Conservation (phyloP, 441 rosid genomes). For the Adansonia madagascariensis region DNA sequence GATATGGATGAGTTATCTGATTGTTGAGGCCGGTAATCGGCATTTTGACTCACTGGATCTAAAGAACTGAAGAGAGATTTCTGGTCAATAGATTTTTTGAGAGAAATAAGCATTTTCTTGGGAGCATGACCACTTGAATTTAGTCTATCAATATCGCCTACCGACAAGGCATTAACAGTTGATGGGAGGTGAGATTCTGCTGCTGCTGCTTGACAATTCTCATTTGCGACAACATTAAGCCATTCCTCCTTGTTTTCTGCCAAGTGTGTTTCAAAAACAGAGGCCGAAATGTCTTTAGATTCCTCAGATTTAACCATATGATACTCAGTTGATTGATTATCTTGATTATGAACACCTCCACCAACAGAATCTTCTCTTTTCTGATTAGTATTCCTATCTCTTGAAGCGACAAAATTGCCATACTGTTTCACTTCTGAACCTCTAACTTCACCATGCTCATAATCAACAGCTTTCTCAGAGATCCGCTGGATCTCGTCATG, state of each 20-base stretch:
- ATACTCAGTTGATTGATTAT: slow-evolving; percentile 25
- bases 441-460: slow-evolving; percentile 33
- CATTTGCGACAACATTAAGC: slow-evolving; percentile 14
- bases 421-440: slow-evolving; percentile 27
- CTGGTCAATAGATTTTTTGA: slow-evolving; percentile 27
- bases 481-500: slow-evolving; percentile 35
- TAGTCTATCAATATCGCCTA: slow-evolving; percentile 12
- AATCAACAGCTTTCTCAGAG: slow-evolving; percentile 29
- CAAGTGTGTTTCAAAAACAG: slow-evolving; percentile 22
- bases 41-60: slow-evolving; percentile 35
- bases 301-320: slow-evolving; percentile 23
- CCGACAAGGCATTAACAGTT: slow-evolving; percentile 27
- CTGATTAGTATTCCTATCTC: slow-evolving; percentile 22
- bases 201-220: slow-evolving; percentile 23
- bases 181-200: slow-evolving; percentile 29
- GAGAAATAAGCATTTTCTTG: slow-evolving; percentile 21
- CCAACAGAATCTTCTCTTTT: slow-evolving; percentile 32
- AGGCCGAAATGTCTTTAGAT: slow-evolving; percentile 23
- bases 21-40: slow-evolving; percentile 31
- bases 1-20: slow-evolving; percentile 42
- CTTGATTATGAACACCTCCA: slow-evolving; percentile 23
- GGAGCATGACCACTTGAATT: slow-evolving; percentile 29
- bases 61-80: slow-evolving; percentile 32
- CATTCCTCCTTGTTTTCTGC: slow-evolving; percentile 30
- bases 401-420: slow-evolving; percentile 27